Evolutionary conservation across 331 rosid species (phyloP).

Genomic region (Pyrus hybrid): DNA sequence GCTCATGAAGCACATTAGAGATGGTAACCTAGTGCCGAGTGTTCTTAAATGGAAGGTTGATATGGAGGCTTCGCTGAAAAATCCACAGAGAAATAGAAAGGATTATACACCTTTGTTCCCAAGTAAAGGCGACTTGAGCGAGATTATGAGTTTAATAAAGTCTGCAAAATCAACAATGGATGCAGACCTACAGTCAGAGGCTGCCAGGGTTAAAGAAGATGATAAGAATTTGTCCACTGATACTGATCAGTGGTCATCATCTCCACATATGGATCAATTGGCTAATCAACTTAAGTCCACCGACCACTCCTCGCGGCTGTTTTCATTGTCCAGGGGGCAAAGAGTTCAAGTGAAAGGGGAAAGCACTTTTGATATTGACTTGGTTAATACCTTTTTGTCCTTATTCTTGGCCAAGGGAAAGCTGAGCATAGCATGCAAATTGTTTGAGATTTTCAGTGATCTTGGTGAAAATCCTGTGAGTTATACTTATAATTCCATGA

Average conservation of each 20-base stretch:
- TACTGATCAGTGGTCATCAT: conserved; percentile 67
- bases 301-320: conserved; percentile 23
- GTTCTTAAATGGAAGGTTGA: no score
- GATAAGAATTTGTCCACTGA: conserved; percentile 6
- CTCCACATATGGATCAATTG: conserved; percentile 71
- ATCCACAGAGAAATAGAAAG: no score
- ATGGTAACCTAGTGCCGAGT: no score
- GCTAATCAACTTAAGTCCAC: conserved; percentile 40
- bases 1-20: no score
- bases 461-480: conserved; percentile 60
- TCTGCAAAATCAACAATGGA: conserved; percentile 15
- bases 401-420: conserved; percentile 84
- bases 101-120: no score
- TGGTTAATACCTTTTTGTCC: conserved; percentile 84
- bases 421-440: conserved; percentile 73
- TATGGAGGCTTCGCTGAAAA: no score
- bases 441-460: conserved; percentile 80
- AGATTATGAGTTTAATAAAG: conserved; percentile 38
- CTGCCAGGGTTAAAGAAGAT: conserved; percentile 17
- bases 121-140: no score
- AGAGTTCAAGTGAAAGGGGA: conserved; percentile 52
- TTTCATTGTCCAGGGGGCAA: conserved; percentile 43
- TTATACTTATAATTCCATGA: conserved; percentile 72
- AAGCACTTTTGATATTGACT: conserved; percentile 58
- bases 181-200: background rate